A percentile compares a stretch with the other conserved stretches of the same genome.
phyloP scores from a whole-genome alignment of 176 grass and related monocot species.

The Juncus inflexus region DNA sequence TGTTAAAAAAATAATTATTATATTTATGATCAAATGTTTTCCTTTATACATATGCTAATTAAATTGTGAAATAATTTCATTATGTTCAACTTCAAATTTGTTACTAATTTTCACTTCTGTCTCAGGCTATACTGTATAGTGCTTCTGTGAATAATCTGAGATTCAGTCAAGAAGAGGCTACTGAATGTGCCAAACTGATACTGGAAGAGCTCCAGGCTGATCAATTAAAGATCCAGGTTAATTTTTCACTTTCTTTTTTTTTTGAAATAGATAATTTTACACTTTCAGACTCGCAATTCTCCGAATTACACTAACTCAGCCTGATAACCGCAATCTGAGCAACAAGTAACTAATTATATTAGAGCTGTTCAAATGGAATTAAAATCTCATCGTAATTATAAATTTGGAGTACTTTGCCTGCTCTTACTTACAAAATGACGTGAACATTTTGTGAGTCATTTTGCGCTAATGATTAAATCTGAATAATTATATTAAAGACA shows the following conservation, averaged over 20 bases:
- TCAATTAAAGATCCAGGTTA: slow-evolving; percentile 32
- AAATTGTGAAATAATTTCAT: no score
- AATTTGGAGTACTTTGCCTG: no score
- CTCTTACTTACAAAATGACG: no score
- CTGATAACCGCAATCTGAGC: not conserved
- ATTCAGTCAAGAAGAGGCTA: slow-evolving; percentile 35
- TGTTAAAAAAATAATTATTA: not conserved
- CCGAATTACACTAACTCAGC: not conserved
- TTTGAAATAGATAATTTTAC: not conserved
- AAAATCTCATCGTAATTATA: no score
- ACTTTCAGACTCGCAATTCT: not conserved
- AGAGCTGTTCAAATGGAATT: no score
- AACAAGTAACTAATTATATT: no score
- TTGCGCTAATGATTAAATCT: no score
- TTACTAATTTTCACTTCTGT: slow-evolving; percentile 16
- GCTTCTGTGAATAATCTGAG: slow-evolving; percentile 35
- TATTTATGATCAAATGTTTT: no score
- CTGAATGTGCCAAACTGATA: slow-evolving; percentile 32
- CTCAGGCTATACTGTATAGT: slow-evolving; percentile 36
- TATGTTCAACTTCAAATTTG: not conserved
- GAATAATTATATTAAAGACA: no score
- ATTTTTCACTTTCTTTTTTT: not conserved
- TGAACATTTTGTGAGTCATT: no score
- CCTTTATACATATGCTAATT: no score
- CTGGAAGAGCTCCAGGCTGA: slow-evolving; percentile 36